Evolutionary conservation across 768 basidiomycete species (phyloP).

Genomic region (Boletus edulis): DNA sequence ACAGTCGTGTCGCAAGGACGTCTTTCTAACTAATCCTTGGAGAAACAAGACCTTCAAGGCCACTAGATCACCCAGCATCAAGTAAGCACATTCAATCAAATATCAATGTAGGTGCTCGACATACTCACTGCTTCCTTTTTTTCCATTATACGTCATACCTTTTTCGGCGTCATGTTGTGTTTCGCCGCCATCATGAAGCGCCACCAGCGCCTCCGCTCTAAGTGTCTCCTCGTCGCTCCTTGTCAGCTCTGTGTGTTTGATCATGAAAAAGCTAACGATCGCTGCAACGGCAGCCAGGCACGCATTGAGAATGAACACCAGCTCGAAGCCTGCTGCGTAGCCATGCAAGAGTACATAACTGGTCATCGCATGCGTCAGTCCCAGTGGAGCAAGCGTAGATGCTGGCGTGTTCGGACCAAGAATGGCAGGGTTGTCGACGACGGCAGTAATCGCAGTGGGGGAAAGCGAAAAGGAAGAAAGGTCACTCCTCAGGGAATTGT

Average conservation of each 20-base stretch:
- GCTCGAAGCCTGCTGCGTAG: slow-evolving; percentile 55
- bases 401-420: slow-evolving; percentile 33
- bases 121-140: not conserved
- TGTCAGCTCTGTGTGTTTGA: slow-evolving; percentile 58
- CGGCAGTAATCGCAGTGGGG: slow-evolving; percentile 35
- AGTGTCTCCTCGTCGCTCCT: slow-evolving; percentile 54
- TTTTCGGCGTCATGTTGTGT: not conserved
- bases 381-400: slow-evolving; percentile 30
- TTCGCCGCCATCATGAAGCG: not conserved
- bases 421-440: slow-evolving; percentile 50
- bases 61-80: not conserved
- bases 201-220: slow-evolving; percentile 37
- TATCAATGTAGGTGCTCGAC: not conserved
- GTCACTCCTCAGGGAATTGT: slow-evolving; percentile 46
- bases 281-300: slow-evolving; percentile 52
- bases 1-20: not conserved
- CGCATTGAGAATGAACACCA: slow-evolving; percentile 62
- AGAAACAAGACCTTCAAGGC: not conserved
- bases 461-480: slow-evolving; percentile 41
- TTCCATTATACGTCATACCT: not conserved
- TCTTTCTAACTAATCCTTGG: not conserved
- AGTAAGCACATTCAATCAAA: not conserved
- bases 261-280: slow-evolving; percentile 55
- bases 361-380: slow-evolving; percentile 38
- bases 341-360: slow-evolving; percentile 44